Evolutionary conservation across 164 flowering plant species (phyloP).

Genomic region (Amborella trichopoda): DNA sequence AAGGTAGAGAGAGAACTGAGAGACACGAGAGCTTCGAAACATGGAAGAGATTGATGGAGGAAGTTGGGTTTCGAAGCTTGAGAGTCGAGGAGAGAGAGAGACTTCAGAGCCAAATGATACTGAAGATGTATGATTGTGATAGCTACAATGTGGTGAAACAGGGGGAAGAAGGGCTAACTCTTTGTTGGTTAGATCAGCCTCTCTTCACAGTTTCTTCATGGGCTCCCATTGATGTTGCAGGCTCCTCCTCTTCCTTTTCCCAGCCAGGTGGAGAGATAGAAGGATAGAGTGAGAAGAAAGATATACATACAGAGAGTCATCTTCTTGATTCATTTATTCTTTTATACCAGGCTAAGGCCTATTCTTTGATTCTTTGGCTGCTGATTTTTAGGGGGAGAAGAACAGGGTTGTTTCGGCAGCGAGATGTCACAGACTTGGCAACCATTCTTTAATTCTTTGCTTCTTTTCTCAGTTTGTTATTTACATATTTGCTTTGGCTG

Average conservation of each 20-base stretch:
- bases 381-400: too few species aligned
- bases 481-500: too few species aligned
- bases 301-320: too few species aligned
- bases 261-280: conserved; percentile 32
- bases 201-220: conserved; percentile 87
- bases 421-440: too few species aligned
- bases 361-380: conserved; percentile 61
- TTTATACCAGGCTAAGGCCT: not conserved
- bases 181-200: conserved; percentile 72
- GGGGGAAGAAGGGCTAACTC: conserved; percentile 42
- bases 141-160: conserved; percentile 34
- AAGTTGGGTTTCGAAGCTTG: conserved; percentile 43
- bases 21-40: conserved; percentile 54
- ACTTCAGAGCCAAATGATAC: conserved; percentile 60
- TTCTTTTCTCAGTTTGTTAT: too few species aligned
- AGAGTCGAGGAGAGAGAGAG: conserved; percentile 47
- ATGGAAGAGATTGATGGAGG: conserved; percentile 67
- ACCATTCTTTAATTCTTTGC: too few species aligned
- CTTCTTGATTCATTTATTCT: conserved; percentile 3
- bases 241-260: conserved; percentile 44
- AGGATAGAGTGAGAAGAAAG: not conserved
- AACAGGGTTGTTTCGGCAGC: too few species aligned
- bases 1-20: conserved; percentile 71
- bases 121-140: conserved; percentile 61
- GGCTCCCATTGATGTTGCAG: conserved; percentile 52